Conservation (phyloP, 345 rosid genomes). For the Moringa oleifera region DNA sequence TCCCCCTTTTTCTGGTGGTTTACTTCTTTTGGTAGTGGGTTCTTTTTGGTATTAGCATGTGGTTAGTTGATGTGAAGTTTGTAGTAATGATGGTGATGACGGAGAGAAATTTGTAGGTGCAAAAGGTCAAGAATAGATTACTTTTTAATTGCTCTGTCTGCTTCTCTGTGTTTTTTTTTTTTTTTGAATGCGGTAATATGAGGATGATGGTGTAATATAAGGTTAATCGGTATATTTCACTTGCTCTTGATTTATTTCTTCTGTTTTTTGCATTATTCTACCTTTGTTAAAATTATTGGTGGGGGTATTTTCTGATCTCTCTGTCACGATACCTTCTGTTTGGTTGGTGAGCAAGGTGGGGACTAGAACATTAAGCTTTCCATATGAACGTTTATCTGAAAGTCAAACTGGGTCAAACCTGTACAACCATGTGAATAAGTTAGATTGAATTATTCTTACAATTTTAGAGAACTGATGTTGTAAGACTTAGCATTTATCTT, state of each 20-base stretch:
- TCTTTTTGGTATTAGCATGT: not conserved
- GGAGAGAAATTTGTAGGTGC: slow-evolving; percentile 4
- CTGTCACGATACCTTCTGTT: not conserved
- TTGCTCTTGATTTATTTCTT: not conserved
- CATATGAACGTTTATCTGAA: not conserved
- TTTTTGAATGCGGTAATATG: no score
- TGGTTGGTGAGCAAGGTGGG: not conserved
- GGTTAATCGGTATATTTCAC: no score
- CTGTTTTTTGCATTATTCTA: no score
- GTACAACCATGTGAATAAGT: no score
- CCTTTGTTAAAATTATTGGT: no score
- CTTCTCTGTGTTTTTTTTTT: no score
- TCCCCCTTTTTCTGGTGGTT: not conserved
- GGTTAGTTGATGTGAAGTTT: not conserved
- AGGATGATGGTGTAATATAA: no score
- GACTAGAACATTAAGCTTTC: not conserved
- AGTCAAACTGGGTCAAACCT: not conserved
- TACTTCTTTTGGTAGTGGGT: not conserved
- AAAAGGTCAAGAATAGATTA: not conserved
- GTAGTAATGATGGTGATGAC: not conserved
- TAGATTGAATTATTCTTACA: not conserved
- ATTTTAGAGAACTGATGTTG: no score
- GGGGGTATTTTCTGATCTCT: no score
- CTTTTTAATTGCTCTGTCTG: not conserved
- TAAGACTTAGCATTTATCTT: not conserved